Percentiles rank a stretch among this genome's conserved stretches.
Conservation (phyloP, 164 flowering plant genomes). For the Tetracentron sinense region DNA sequence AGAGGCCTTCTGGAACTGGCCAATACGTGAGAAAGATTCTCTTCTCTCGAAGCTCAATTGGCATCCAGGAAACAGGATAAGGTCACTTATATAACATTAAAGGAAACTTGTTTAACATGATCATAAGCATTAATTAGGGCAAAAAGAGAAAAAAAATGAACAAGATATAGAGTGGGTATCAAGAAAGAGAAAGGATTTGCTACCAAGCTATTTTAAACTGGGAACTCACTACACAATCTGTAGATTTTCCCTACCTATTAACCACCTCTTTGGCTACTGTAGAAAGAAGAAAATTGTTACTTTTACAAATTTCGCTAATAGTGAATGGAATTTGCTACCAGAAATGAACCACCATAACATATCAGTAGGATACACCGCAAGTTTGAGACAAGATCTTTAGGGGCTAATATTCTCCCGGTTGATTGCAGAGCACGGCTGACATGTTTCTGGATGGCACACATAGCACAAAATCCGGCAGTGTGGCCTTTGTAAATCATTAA, state of each 20-base stretch:
- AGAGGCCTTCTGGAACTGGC: neutral
- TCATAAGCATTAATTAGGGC: too few relatives aligned
- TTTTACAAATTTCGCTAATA: too few relatives aligned
- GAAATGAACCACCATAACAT: slow-evolving; percentile 1
- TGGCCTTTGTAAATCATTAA: slow-evolving; percentile 51
- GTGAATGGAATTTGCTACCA: neutral
- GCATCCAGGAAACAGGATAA: neutral
- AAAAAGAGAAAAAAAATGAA: too few relatives aligned
- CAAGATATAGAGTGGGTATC: too few relatives aligned
- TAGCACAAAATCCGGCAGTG: slow-evolving; percentile 88
- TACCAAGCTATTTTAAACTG: too few relatives aligned
- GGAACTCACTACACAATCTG: too few relatives aligned
- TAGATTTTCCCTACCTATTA: too few relatives aligned
- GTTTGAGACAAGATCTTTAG: slow-evolving; percentile 84
- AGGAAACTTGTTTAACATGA: too few relatives aligned
- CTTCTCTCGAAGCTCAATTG: neutral
- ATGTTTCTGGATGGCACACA: slow-evolving; percentile 96
- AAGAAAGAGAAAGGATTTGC: too few relatives aligned
- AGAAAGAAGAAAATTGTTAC: too few relatives aligned
- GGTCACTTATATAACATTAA: too few relatives aligned
- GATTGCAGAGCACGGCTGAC: slow-evolving; percentile 82
- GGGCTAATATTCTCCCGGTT: slow-evolving; percentile 81
- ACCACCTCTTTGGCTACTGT: too few relatives aligned
- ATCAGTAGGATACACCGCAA: slow-evolving; percentile 81
- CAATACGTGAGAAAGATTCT: neutral